Evolutionary conservation across 495 filamentous ascomycete species (phyloP).

Genomic region (Aspergillus sparsus): DNA sequence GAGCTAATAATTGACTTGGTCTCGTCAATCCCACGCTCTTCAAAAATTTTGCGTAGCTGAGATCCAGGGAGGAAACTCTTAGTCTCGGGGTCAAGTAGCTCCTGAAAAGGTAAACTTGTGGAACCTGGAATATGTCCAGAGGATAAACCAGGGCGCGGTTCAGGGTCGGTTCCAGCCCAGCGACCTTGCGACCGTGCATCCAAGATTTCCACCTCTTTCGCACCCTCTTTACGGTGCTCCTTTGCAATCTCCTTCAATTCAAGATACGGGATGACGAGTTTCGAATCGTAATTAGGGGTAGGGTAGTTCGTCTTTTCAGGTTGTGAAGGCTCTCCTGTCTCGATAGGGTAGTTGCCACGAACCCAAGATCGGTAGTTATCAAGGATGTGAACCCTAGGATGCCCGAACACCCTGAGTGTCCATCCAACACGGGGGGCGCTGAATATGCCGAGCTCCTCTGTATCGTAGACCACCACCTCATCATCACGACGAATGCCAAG

Average conservation of each 20-base stretch:
- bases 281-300: conserved; percentile 53
- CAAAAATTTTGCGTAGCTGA: conserved; percentile 74
- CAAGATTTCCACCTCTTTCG: conserved; percentile 79
- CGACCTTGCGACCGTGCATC: conserved; percentile 82
- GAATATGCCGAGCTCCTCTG: conserved; percentile 85
- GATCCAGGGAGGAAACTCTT: conserved; percentile 75
- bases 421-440: conserved; percentile 90
- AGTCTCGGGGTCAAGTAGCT: conserved; percentile 77
- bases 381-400: conserved; percentile 83
- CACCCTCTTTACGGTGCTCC: conserved; percentile 75
- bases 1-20: conserved; percentile 82
- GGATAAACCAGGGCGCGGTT: conserved; percentile 82
- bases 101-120: conserved; percentile 76
- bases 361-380: conserved; percentile 95
- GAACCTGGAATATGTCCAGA: conserved; percentile 92
- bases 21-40: conserved; percentile 73
- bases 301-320: conserved; percentile 58
- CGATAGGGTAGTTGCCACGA: conserved; percentile 74
- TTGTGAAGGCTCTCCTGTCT: conserved; percentile 70
- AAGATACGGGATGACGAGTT: conserved; percentile 68
- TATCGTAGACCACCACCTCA: conserved; percentile 90
- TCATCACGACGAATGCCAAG: conserved; percentile 86
- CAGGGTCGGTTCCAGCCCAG: conserved; percentile 80
- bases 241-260: conserved; percentile 75
- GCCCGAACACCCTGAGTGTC: conserved; percentile 89